Evolutionary conservation across 495 filamentous ascomycete genomes (phyloP), one percentile per base, ranked within the genome.

Genomic region (Penicillium argentinense): DNA sequence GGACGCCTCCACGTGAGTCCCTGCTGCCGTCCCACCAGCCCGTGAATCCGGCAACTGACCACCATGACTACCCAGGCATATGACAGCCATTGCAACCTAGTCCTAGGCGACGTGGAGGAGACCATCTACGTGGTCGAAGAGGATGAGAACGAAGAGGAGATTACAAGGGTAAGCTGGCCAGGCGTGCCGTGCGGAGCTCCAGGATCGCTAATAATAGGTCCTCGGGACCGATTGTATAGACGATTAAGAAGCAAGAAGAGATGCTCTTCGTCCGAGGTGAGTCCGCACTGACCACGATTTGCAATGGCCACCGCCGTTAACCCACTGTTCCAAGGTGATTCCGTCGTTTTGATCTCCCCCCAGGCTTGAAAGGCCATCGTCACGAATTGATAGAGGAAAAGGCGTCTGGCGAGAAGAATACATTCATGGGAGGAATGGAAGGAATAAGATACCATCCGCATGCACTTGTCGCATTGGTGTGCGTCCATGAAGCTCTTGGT

Each of bases 251-350:
- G 70, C 92, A 96, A 60, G 91, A 89, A 30, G 95, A 97, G 63
- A 99, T 97, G 93, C 72, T 99, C n/a, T 99, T 99, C 60, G 93
- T 98, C 19, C 76, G 93, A 86, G 93, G 92, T 95, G 66, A 42
- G 80, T 71, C 21, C 25, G 9, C 7, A 1, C 8, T n/a, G 21
- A 12, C 14, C 33, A 36, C 33, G 12, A n/a, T 6, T 30, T 4
- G 4, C 21, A 18, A 8, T 21, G 18, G 2, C 39, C 13, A 4
- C n/a, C 5, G 22, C n/a, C 30, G 17, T 54, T 56, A 9, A 46
- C 36, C 21, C 12, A 9, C 18, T 17, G 37, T 37, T 45, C 26
- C 3, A 22, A 96, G 92, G 92, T 49, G 92, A 98, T 63, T 96
- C 90, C 27, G 92, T 98, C 18, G 93, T 98, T 45, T 79, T 98